Conservation (phyloP, 2,329 filamentous ascomycete species). For the Penicillium nordicum region DNA sequence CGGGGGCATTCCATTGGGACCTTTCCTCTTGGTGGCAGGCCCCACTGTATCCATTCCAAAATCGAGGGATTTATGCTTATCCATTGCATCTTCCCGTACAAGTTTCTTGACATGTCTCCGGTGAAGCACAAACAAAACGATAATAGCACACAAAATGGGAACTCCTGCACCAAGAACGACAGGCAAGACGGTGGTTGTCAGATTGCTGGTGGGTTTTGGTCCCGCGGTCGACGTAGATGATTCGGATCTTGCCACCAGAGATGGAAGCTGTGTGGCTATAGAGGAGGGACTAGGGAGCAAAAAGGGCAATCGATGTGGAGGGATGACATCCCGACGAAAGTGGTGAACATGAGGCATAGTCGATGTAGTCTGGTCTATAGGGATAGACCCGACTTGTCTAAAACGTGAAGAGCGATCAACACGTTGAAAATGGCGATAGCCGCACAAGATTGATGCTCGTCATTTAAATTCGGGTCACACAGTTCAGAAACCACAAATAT, state of each 20-base stretch:
- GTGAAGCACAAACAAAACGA: slow-evolving; percentile 73
- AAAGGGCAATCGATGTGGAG: slow-evolving; percentile 24
- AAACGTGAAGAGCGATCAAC: slow-evolving; percentile 9
- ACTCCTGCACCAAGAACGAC: slow-evolving; percentile 71
- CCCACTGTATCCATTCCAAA: slow-evolving; percentile 70
- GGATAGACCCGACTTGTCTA: not conserved
- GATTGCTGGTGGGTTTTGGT: slow-evolving; percentile 57
- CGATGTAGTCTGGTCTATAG: slow-evolving; percentile 1
- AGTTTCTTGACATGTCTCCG: slow-evolving; percentile 71
- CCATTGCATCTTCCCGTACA: slow-evolving; percentile 72
- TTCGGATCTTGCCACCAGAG: slow-evolving; percentile 29
- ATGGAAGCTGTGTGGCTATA: slow-evolving; percentile 18
- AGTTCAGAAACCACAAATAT: not conserved
- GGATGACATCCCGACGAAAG: slow-evolving; percentile 26
- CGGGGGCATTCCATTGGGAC: slow-evolving; percentile 34
- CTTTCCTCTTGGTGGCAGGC: slow-evolving; percentile 41
- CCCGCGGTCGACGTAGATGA: slow-evolving; percentile 23
- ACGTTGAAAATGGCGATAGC: slow-evolving; percentile 2
- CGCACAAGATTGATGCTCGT: slow-evolving; percentile 5
- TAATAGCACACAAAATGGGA: slow-evolving; percentile 64
- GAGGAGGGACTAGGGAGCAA: slow-evolving; percentile 14
- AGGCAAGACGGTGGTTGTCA: slow-evolving; percentile 58
- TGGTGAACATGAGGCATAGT: slow-evolving; percentile 25
- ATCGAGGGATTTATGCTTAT: slow-evolving; percentile 87
- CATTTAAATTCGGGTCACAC: slow-evolving; percentile 6